Evolutionary conservation across 371 early-diverging fungal species (phyloP), one percentile per base, ranked within the genome.

Genomic region (Mortierella sp.): DNA sequence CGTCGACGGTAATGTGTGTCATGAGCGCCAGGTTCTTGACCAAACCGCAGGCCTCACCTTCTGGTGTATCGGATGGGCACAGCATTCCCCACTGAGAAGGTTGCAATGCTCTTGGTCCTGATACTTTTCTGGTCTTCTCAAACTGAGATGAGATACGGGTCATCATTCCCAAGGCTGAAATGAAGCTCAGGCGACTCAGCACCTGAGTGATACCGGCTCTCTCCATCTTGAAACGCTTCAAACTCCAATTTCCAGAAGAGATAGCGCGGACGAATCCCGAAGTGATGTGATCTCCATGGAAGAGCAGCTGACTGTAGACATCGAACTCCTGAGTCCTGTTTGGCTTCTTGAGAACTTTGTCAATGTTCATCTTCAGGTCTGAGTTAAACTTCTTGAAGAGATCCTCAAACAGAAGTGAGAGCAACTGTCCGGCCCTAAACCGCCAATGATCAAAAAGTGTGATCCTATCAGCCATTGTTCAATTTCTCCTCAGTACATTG

Each of bases 191-290:
- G 34, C 99, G 92, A 40, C 96, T 92, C 44, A 99, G 82, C 2
- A 99, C 98, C 66, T 99, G 99, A 7, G 99, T 99, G 40, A 99
- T 95, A 57, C 99, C 99, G 19, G 98, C 95, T 46, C 99, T 90
- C 77, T 99, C 99, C 99, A 99, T 99, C 85, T 96, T 98, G 90
- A 99, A 99, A 79, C 99, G 96, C 84, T 98, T 99, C 61, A 99
- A 86, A 49, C 90, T 94, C 99, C 99, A 99, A 80, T 99, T 99
- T 29, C 99, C 99, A 0, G 99, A 95, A 2, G 98, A 96, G 60
- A 99, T 99, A 47, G 99, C 95, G 17, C 99, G 88, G 39, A 92
- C 90, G 40, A 99, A 92, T 0, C 99, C 97, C 41, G 93, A 91
- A 0, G 99, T 98, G 78, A 99, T 98, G 65, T 90, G 89, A 80